Evolutionary conservation across 306 rosid species (phyloP).

Genomic region (Sechiopsis laciniata): DNA sequence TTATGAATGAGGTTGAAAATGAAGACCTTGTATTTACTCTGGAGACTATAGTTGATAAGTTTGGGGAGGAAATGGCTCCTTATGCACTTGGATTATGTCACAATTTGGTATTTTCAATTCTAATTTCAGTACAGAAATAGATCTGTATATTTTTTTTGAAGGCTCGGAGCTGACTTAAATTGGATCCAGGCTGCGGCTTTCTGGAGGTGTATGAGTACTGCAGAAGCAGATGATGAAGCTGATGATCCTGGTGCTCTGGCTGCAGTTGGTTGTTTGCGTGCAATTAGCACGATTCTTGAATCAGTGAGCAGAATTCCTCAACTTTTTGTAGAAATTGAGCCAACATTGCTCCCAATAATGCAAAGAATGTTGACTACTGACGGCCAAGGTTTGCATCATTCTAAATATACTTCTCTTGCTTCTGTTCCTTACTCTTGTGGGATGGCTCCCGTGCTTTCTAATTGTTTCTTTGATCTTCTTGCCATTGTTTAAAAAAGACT

Average conservation of each 20-base stretch:
- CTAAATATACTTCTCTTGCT: not conserved
- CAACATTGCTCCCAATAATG: conserved; percentile 88
- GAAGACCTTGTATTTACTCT: conserved; percentile 94
- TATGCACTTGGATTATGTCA: conserved; percentile 92
- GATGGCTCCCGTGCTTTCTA: not conserved
- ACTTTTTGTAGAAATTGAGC: conserved; percentile 74
- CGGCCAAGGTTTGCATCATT: conserved; percentile 64
- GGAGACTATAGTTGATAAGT: conserved; percentile 96
- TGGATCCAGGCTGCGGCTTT: conserved; percentile 69
- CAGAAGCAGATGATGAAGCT: conserved; percentile 81
- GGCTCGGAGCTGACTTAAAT: conserved; percentile 10
- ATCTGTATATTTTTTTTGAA: conserved; percentile 4
- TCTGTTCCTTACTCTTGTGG: not conserved
- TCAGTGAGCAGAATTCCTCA: conserved; percentile 95
- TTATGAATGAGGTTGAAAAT: conserved; percentile 94
- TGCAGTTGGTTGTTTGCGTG: conserved; percentile 94
- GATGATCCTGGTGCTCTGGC: conserved; percentile 94
- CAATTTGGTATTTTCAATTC: conserved; percentile 55
- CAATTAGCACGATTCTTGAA: conserved; percentile 91
- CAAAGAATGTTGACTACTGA: conserved; percentile 83
- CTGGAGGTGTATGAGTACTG: conserved; percentile 93
- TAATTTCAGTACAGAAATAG: conserved; percentile 14
- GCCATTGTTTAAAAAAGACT: not conserved
- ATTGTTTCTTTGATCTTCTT: conserved; percentile 1
- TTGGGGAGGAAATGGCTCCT: conserved; percentile 98